Evolutionary conservation across 306 rosid genomes (phyloP).

Genomic region (Chamaecrista fasciculata): DNA sequence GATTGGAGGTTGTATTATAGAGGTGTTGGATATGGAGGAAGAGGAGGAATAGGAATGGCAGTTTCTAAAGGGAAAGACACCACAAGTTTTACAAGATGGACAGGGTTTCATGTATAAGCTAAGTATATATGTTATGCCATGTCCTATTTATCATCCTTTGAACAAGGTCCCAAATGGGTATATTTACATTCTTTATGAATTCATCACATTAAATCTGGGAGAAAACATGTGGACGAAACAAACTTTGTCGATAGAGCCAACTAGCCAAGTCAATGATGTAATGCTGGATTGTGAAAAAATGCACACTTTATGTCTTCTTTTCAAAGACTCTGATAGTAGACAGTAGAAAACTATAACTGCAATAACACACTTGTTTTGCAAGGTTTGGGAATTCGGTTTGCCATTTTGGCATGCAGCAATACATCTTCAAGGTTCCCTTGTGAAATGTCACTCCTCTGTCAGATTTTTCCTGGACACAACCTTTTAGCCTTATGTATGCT

Average conservation of each 20-base stretch:
- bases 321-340: no score
- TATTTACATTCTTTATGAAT: slow-evolving; percentile 20
- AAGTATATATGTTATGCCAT: neutral
- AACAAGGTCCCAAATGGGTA: neutral
- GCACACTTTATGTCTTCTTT: no score
- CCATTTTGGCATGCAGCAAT: no score
- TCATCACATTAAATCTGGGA: neutral
- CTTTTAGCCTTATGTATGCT: no score
- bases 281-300: neutral
- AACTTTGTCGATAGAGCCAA: neutral
- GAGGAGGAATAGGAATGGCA: slow-evolving; percentile 75
- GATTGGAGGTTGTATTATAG: slow-evolving; percentile 75
- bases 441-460: no score
- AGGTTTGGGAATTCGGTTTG: neutral
- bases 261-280: neutral
- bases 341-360: no score
- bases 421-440: no score
- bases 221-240: neutral
- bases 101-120: slow-evolving; percentile 54
- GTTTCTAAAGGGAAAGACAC: slow-evolving; percentile 47
- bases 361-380: slow-evolving; percentile 14
- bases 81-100: slow-evolving; percentile 54
- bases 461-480: no score
- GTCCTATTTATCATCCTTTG: slow-evolving; percentile 4
- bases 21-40: slow-evolving; percentile 62